Evolutionary conservation across 1,139 yeast genomes (phyloP).

Genomic region (Diutina siamensis): DNA sequence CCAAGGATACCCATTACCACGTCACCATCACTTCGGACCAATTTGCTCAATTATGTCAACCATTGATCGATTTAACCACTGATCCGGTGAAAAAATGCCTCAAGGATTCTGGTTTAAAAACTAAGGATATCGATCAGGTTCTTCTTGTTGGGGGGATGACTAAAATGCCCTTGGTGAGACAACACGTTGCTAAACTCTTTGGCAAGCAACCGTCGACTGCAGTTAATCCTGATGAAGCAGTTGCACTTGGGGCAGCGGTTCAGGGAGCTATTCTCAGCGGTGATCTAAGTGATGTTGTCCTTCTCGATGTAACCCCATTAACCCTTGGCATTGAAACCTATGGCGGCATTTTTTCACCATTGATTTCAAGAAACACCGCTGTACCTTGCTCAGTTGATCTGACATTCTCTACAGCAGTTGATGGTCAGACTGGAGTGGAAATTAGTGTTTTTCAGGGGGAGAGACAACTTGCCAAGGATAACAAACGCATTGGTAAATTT

Average conservation of each 20-base stretch:
- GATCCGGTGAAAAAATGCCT: slow-evolving; percentile 58
- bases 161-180: slow-evolving; percentile 65
- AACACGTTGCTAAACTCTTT: slow-evolving; percentile 45
- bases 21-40: slow-evolving; percentile 47
- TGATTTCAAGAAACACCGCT: slow-evolving; percentile 65
- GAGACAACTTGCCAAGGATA: slow-evolving; percentile 60
- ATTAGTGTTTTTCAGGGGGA: slow-evolving; percentile 74
- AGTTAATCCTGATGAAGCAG: slow-evolving; percentile 79
- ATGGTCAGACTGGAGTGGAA: slow-evolving; percentile 73
- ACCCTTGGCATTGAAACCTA: slow-evolving; percentile 74
- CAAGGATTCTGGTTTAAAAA: slow-evolving; percentile 55
- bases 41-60: slow-evolving; percentile 50
- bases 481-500: slow-evolving; percentile 63
- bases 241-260: slow-evolving; percentile 75
- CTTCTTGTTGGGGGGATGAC: slow-evolving; percentile 81
- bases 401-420: slow-evolving; percentile 74
- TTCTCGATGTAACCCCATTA: slow-evolving; percentile 69
- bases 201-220: slow-evolving; percentile 47
- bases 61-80: slow-evolving; percentile 48
- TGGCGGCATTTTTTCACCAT: slow-evolving; percentile 71
- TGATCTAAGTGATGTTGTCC: slow-evolving; percentile 55
- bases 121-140: slow-evolving; percentile 57
- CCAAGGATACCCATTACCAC: slow-evolving; percentile 38
- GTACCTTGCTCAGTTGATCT: slow-evolving; percentile 66
- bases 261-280: slow-evolving; percentile 75